Conservation (phyloP, 805 yeast species). For the Yarrowia yakushimensis region DNA sequence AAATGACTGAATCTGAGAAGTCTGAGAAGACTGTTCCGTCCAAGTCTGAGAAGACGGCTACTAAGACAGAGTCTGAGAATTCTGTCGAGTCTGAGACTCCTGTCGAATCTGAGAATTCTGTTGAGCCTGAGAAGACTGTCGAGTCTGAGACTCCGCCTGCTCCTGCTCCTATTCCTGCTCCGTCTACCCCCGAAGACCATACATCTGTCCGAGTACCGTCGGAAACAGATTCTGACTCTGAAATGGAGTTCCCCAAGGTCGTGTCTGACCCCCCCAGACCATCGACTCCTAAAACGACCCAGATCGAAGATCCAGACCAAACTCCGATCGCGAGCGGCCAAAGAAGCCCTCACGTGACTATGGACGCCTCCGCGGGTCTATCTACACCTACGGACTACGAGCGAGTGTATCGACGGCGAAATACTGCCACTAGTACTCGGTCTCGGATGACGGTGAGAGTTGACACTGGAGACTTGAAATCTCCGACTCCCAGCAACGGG, state of each 20-base stretch:
- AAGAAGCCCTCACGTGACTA: constrained; percentile 2
- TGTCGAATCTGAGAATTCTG: too few species aligned
- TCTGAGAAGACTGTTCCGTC: too few species aligned
- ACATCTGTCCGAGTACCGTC: too few species aligned
- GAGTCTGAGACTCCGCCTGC: too few species aligned
- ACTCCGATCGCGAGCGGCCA: background rate
- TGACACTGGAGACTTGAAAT: background rate
- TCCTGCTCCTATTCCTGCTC: too few species aligned
- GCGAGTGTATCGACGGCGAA: constrained; percentile 5
- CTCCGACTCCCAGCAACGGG: constrained; percentile 8
- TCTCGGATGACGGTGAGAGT: background rate
- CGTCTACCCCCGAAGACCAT: too few species aligned
- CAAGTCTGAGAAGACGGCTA: too few species aligned
- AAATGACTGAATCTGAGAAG: too few species aligned
- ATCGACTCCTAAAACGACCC: background rate
- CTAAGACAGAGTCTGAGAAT: too few species aligned
- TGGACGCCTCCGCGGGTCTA: background rate
- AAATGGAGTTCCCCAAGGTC: constrained; percentile 11
- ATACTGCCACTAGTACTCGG: background rate
- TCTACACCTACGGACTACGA: background rate
- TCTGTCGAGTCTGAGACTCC: too few species aligned
- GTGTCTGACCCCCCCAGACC: background rate
- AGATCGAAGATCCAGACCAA: background rate
- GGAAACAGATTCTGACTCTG: background rate
- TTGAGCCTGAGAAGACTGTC: too few species aligned